Evolutionary conservation across 371 early-diverging fungal genomes (phyloP).

Genomic region (Zopfochytrium polystomum): DNA sequence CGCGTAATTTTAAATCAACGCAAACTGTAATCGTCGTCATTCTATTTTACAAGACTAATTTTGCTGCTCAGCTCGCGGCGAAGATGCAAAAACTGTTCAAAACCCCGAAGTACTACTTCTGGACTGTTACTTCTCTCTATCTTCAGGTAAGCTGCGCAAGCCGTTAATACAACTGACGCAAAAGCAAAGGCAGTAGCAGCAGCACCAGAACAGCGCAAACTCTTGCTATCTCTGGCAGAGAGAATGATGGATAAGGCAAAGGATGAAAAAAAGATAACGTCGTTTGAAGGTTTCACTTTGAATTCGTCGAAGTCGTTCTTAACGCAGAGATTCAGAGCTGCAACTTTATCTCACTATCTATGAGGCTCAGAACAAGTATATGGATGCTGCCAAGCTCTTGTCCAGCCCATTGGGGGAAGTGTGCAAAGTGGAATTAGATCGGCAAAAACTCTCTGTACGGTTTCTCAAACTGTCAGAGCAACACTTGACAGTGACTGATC

Average conservation of each 20-base stretch:
- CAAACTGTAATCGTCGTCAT: slow-evolving; percentile 61
- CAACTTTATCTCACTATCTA: slow-evolving; percentile 68
- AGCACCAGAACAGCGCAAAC: neutral
- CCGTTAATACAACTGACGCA: neutral
- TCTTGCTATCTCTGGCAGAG: slow-evolving; percentile 69
- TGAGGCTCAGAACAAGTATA: slow-evolving; percentile 56
- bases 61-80: slow-evolving; percentile 60
- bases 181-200: slow-evolving; percentile 8
- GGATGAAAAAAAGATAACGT: slow-evolving; percentile 59
- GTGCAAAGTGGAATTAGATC: slow-evolving; percentile 67
- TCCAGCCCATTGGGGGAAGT: slow-evolving; percentile 57
- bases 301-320: slow-evolving; percentile 24
- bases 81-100: slow-evolving; percentile 79
- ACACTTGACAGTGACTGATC: slow-evolving; percentile 35
- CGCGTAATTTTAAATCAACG: slow-evolving; percentile 67
- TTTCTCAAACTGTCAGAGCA: slow-evolving; percentile 38
- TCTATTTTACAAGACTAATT: too few relatives aligned
- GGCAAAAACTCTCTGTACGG: slow-evolving; percentile 59
- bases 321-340: slow-evolving; percentile 43
- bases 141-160: slow-evolving; percentile 30
- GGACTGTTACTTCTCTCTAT: slow-evolving; percentile 74
- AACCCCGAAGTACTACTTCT: slow-evolving; percentile 69
- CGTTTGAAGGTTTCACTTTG: slow-evolving; percentile 52
- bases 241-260: slow-evolving; percentile 80
- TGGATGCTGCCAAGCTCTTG: slow-evolving; percentile 62